Evolutionary conservation across 148 eudicot genomes (phyloP), one percentile per base, ranked within the genome.

Genomic region (Fallopia convolvulus): DNA sequence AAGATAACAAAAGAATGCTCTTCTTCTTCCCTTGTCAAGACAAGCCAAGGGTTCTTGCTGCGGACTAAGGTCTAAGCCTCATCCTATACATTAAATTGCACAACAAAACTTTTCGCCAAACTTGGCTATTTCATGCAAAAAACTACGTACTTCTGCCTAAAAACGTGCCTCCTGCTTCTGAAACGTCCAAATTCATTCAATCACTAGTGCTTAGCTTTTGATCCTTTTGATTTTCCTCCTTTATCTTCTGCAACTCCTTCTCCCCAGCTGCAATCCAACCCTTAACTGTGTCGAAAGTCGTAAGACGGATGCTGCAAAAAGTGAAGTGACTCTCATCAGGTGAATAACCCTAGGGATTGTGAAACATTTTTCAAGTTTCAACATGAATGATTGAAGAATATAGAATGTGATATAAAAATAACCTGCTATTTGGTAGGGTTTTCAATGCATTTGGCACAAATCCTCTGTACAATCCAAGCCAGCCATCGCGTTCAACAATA

Each of bases 361-460:
- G 32, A 72, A 18, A 72, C 36, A 72, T 72, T 30, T 13, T 30
- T 65, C 40, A 13, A 30, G 41, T 65, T 65, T 65, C 8, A 32
- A 72, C 26, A 18, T 72, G 42, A 23, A 17, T 21, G 74, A 39
- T 15, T 40, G 9, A 65, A 41, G 5, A 3, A 26, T 42, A 26
- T 48, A 46, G 12, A 39, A 20, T 12, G 44, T 3, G 41, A 1
- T 73, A 10, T 48, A 3, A 23, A 23, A 44, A 9, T 73, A 32
- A 94, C 98, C 98, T 94, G 97, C 96, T 92, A 78, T 86, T 94
- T 23, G 98, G 98, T 49, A 94, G 81, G 49, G 78, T 90, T 80
- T 94, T 94, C 75, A 94, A 70, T 77, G 98, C 97, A 83, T 92
- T 94, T 26, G 98, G 98, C 77, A 94, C 78, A 83, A 94, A 94